A percentile compares a stretch with the other conserved stretches of the same genome.
Conservation (phyloP, 192 early-diverging fungal species). For the Rhizophagus sp. region DNA sequence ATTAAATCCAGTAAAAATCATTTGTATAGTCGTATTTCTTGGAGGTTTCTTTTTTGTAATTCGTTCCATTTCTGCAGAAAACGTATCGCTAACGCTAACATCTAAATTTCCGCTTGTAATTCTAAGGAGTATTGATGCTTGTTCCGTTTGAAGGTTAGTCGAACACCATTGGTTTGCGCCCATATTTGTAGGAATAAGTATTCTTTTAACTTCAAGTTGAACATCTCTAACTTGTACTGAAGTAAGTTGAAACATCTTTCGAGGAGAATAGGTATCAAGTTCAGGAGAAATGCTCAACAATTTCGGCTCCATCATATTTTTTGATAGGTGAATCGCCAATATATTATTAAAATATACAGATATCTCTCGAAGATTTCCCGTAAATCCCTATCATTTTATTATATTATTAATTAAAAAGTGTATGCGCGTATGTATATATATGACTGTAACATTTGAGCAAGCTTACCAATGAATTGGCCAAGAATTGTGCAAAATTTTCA, state of each 20-base stretch:
- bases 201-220: constrained; percentile 54
- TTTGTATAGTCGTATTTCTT: constrained; percentile 61
- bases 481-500: constrained; percentile 60
- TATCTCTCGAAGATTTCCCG: constrained; percentile 63
- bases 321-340: constrained; percentile 60
- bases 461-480: constrained; percentile 56
- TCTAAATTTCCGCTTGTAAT: constrained; percentile 62
- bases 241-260: constrained; percentile 72
- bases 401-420: no score
- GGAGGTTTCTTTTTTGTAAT: constrained; percentile 89
- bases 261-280: constrained; percentile 60
- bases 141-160: constrained; percentile 29
- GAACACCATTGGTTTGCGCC: not conserved
- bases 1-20: constrained; percentile 75
- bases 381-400: no score
- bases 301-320: constrained; percentile 65
- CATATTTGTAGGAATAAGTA: constrained; percentile 36
- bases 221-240: constrained; percentile 60
- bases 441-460: not conserved
- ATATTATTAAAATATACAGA: constrained; percentile 65
- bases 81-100: constrained; percentile 54
- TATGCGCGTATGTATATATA: no score
- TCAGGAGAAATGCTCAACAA: constrained; percentile 56
- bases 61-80: constrained; percentile 82
- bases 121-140: constrained; percentile 67